Evolutionary conservation across 306 rosid species (phyloP).

Genomic region (Gastrolobium bilobum): DNA sequence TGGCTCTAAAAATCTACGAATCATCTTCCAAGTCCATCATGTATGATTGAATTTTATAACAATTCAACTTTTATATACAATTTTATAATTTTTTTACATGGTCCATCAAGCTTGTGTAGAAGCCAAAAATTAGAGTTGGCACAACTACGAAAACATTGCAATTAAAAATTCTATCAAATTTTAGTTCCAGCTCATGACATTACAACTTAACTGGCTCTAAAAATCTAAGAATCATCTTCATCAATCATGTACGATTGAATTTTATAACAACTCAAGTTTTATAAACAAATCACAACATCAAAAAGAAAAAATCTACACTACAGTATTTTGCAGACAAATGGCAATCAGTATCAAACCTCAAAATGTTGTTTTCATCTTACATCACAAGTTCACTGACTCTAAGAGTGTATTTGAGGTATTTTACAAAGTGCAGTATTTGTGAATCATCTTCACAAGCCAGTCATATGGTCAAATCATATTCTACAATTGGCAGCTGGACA

Average conservation of each 20-base stretch:
- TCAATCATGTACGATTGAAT: conserved; percentile 6
- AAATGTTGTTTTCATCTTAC: conserved; percentile 14
- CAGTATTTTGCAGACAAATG: conserved; percentile 8
- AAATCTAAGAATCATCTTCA: neutral
- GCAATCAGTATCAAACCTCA: conserved; percentile 7
- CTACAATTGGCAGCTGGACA: conserved; percentile 87
- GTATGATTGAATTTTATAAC: conserved; percentile 22
- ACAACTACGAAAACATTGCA: no score
- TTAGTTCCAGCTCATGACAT: no score
- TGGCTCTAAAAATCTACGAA: neutral
- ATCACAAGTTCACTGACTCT: conserved; percentile 6
- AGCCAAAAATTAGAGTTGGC: no score
- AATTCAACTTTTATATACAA: neutral
- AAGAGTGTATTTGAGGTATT: conserved; percentile 24
- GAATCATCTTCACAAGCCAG: conserved; percentile 39
- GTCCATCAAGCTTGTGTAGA: no score
- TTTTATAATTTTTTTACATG: no score
- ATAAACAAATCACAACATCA: neutral
- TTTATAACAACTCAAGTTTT: neutral
- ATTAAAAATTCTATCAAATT: no score
- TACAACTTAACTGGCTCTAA: no score
- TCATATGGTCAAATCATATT: conserved; percentile 59
- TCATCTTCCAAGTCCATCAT: neutral
- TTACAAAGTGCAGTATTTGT: conserved; percentile 42
- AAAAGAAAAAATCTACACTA: neutral